Conservation (phyloP, 176 grass and related monocot species). For the Carex parvula region DNA sequence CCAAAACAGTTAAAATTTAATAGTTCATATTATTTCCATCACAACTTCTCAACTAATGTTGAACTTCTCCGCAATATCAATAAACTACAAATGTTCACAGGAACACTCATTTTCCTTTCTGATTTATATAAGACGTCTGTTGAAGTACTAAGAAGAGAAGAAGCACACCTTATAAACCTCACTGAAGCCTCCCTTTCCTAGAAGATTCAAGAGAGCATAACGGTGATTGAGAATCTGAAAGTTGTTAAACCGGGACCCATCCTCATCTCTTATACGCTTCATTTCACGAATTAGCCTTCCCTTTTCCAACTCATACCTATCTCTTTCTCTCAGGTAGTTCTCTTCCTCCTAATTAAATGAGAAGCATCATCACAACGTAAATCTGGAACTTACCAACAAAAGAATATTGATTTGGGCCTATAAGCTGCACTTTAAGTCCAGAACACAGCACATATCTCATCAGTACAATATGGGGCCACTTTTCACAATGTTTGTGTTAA, state of each 20-base stretch:
- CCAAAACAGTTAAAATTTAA: neutral
- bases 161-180: slow-evolving; percentile 93
- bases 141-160: neutral
- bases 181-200: slow-evolving; percentile 99
- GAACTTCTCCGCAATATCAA: neutral
- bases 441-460: neutral
- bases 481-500: neutral
- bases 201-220: slow-evolving; percentile 99
- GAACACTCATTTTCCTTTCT: neutral
- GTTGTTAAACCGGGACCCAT: slow-evolving; percentile 98
- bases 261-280: slow-evolving; percentile 98
- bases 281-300: slow-evolving; percentile 98
- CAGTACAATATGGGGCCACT: neutral
- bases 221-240: slow-evolving; percentile 98
- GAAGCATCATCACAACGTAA: slow-evolving; percentile 24
- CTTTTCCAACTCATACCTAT: slow-evolving; percentile 94
- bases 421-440: neutral
- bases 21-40: neutral
- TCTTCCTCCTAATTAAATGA: slow-evolving; percentile 81
- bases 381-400: neutral
- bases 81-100: neutral
- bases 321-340: slow-evolving; percentile 80
- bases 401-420: neutral
- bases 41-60: neutral
- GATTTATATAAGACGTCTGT: neutral